Percentiles rank a stretch among this genome's conserved stretches.
Conservation (phyloP, 177 flowering plant species). For the Vitis hybrid region DNA sequence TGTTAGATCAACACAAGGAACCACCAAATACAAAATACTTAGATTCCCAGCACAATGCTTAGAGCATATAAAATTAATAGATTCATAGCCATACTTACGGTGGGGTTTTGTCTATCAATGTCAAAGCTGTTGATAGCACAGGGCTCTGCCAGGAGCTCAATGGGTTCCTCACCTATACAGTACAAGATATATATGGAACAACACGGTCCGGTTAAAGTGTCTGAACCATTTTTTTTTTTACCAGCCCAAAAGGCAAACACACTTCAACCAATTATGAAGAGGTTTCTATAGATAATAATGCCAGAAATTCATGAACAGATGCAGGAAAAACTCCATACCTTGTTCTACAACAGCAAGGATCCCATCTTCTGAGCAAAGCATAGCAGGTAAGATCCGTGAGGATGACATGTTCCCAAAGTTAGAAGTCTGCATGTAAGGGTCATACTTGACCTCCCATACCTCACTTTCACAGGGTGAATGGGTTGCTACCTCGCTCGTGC, state of each 20-base stretch:
- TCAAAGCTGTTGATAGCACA: constrained; percentile 90
- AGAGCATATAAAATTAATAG: background rate
- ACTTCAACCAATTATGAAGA: background rate
- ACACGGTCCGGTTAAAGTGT: background rate
- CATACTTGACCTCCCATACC: constrained; percentile 93
- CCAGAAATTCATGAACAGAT: background rate
- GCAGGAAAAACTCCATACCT: constrained; percentile 42
- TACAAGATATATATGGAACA: background rate
- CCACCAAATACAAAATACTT: background rate
- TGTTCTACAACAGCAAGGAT: constrained; percentile 75
- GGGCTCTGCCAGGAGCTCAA: constrained; percentile 76
- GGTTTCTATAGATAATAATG: background rate
- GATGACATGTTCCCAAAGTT: constrained; percentile 43
- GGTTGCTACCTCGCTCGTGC: constrained; percentile 22
- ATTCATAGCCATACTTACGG: constrained; percentile 39
- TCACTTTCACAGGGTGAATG: constrained; percentile 64
- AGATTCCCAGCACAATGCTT: background rate
- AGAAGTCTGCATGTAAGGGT: constrained; percentile 49
- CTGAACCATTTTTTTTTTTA: background rate
- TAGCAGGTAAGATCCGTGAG: constrained; percentile 61
- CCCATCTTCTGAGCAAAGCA: constrained; percentile 95
- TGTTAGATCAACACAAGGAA: constrained; percentile 26
- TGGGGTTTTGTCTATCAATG: constrained; percentile 73
- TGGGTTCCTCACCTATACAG: constrained; percentile 60
- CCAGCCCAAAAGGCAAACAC: background rate